Evolutionary conservation across 495 filamentous ascomycete species (phyloP), one percentile per base, ranked within the genome.

Genomic region (Xylaria scruposa): DNA sequence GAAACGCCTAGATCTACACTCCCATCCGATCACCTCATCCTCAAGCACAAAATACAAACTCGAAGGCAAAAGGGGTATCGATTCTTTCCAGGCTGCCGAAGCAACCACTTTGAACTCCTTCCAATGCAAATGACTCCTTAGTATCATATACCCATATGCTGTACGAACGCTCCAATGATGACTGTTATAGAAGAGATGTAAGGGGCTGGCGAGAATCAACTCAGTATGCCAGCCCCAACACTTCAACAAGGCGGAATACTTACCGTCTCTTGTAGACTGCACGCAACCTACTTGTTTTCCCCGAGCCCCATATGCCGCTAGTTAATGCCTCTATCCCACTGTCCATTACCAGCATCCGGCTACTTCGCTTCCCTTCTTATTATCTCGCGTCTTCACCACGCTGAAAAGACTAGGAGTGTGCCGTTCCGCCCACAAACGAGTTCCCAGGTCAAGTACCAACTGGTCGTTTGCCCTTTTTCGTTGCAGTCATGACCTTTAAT

Each of bases 401-500:
- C 70, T 49, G 59, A 59, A 15, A 65, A 61, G 49, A 71, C 47
- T 31, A 44, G 19, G 17, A 67, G 44, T 29, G 62, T 24, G 36
- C 49, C 24, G 13, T 31, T 58, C 12, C 36, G 26, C 24, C 42
- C 65, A 56, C 60, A 21, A 6, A 61, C n/a, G 4, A 58, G 68
- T 59, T 21, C 13, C 67, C 33, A 66, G 9, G 67, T 59, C 56
- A 71, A 26, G 59, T 21, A 38, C 67, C 76, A 33, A 76, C 80
- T 12, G 76, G 74, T 17, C 76, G 81, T 73, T 85, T 86, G 12
- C 84, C 86, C 53, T 84, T 77, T 54, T 80, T 83, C 29, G 81
- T 85, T 38, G 76, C 81, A 0, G 87, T 89, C 75, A 83, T 83
- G 36, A 92, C 71, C 76, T 92, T 92, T 31, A 92, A 81, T 71